Evolutionary conservation across 768 basidiomycete species (phyloP), one percentile per base, ranked within the genome.

Genomic region (Pluteus cervinus): DNA sequence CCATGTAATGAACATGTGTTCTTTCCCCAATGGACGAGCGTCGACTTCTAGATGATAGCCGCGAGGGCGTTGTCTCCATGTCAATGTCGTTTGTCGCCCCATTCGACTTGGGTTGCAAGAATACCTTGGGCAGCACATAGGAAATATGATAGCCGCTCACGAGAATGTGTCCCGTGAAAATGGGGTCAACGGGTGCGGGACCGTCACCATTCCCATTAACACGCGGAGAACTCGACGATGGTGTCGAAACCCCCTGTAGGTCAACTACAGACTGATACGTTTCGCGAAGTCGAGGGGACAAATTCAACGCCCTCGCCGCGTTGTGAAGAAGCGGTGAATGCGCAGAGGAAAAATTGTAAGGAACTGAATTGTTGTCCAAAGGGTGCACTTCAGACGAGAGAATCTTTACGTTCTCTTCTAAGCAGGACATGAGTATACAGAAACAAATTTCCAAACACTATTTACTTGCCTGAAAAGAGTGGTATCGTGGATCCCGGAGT

Each of bases 351-450:
- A 87, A 87, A 52, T 75, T 76, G 61, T 86, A 89, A 6, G 86
- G 86, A 2, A 69, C 69, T 4, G 81, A 85, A 43, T 74, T 73
- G 39, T 57, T 63, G 58, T 88, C 83, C 23, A 88, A 62, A 6
- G 87, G 86, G 47, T 89, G 86, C 3, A 86, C 75, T 53, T 84
- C 74, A 7, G 81, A 81, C 6, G 73, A 69, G 29, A 85, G 53
- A 32, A 89, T 71, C 56, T 84, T 86, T 43, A 88, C 61, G 51
- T 82, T 86, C 45, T 84, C 85, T 79, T 89, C 86, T 86, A 49
- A 5, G 25, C 33, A 14, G 18, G 37, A 14, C 9, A 36, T 22
- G 11, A 30, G 24, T 5, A 23, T 26, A 21, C 14, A 31, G 22
- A 12, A 9, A 28, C 16, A 20, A 18, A 17, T 16, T 33, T 33